Conservation (phyloP, 495 filamentous ascomycete genomes). For the Thozetella sp. region DNA sequence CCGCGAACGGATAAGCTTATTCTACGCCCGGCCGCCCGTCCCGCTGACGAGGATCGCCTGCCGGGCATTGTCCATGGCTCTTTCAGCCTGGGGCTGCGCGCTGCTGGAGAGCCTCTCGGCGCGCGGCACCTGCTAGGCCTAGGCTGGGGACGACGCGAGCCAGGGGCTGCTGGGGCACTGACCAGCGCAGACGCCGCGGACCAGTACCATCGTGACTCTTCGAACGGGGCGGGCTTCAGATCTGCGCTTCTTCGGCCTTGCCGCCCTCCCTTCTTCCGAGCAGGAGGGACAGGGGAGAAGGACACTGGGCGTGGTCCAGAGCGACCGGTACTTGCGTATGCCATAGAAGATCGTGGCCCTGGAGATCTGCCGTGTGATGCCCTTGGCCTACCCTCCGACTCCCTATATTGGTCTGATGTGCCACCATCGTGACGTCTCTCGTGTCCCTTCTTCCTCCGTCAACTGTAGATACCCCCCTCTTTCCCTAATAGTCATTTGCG, state of each 20-base stretch:
- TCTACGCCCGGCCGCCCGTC: not conserved
- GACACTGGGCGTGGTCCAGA: not conserved
- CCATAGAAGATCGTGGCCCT: not conserved
- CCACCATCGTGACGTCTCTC: not conserved
- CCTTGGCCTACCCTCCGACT: not conserved
- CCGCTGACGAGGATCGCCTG: not conserved
- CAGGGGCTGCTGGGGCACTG: not conserved
- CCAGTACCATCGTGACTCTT: not conserved
- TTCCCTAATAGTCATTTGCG: too few relatives aligned
- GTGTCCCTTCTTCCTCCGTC: not conserved
- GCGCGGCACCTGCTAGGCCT: not conserved
- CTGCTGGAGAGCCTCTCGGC: not conserved
- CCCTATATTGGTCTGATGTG: not conserved
- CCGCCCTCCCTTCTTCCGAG: not conserved
- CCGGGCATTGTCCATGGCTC: not conserved
- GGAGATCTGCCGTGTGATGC: not conserved
- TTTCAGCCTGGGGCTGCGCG: not conserved
- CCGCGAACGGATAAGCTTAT: not conserved
- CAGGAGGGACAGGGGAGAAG: not conserved
- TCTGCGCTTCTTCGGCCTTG: conserved; percentile 2
- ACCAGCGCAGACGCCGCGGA: not conserved
- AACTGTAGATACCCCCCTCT: not conserved
- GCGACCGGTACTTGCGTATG: not conserved
- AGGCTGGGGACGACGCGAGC: not conserved
- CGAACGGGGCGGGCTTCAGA: not conserved